Evolutionary conservation across 306 rosid species (phyloP).

Genomic region (Begonia peltatifolia): DNA sequence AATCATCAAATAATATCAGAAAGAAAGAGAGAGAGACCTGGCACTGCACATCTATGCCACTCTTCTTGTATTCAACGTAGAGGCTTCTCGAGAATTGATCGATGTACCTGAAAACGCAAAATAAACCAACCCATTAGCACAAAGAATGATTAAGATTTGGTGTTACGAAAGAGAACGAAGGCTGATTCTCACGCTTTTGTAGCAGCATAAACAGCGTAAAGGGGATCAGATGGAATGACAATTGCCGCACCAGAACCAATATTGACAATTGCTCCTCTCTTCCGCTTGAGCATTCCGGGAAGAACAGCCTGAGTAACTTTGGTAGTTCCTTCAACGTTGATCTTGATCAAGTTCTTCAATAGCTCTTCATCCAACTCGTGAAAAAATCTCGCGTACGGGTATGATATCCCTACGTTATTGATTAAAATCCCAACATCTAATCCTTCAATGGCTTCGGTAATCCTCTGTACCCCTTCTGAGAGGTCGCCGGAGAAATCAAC

Average conservation of each 20-base stretch:
- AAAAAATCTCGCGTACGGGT: constrained; percentile 82
- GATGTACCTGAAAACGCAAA: constrained; percentile 46
- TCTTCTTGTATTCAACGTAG: constrained; percentile 86
- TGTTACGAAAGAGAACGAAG: too few relatives aligned
- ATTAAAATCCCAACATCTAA: constrained; percentile 70
- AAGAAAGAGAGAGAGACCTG: constrained; percentile 40
- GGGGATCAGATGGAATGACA: constrained; percentile 91
- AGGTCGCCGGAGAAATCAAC: constrained; percentile 83
- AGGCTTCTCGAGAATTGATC: constrained; percentile 92
- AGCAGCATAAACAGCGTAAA: constrained; percentile 91
- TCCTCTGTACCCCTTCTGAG: constrained; percentile 39
- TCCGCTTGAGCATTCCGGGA: constrained; percentile 75
- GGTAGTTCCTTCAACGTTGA: constrained; percentile 77
- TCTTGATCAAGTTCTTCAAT: constrained; percentile 50
- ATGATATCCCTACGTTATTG: constrained; percentile 80
- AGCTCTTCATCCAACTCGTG: constrained; percentile 83
- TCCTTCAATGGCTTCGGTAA: constrained; percentile 46
- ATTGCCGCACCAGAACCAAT: constrained; percentile 91
- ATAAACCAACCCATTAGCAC: background rate
- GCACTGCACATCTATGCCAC: constrained; percentile 95
- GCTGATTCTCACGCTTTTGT: constrained; percentile 63
- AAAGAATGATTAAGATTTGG: too few relatives aligned
- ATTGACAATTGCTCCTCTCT: constrained; percentile 82
- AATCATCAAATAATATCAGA: background rate
- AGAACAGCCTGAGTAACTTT: constrained; percentile 83